A percentile compares a stretch with the other conserved stretches of the same genome.
These are phyloP conservation scores for Fusarium sp. DNA, from an alignment of 2,329 filamentous ascomycete species.

Conservation along the genomic window DNA sequence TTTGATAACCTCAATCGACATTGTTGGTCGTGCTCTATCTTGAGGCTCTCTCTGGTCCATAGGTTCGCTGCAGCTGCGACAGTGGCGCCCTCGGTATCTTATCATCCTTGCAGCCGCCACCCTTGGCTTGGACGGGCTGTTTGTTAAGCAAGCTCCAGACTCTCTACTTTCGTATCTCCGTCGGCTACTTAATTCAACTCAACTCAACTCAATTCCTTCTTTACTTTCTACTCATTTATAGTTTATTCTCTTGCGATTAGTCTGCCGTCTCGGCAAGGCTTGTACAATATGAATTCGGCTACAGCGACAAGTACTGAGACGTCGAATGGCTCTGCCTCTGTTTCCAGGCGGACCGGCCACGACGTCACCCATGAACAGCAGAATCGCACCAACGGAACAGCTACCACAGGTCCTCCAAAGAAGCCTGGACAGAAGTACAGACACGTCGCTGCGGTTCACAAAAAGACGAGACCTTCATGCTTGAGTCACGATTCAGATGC, in stretches of 20 bases:
- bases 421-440: constrained; percentile 74
- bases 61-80: constrained; percentile 24
- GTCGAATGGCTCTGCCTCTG: constrained; percentile 43
- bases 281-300: constrained; percentile 55
- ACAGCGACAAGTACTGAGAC: constrained; percentile 54
- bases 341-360: constrained; percentile 41
- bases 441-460: constrained; percentile 90
- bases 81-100: constrained; percentile 32
- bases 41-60: constrained; percentile 30
- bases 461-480: constrained; percentile 76
- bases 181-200: constrained; percentile 11
- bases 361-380: constrained; percentile 46
- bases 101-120: constrained; percentile 30
- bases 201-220: constrained; percentile 7
- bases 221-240: not conserved
- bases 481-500: constrained; percentile 83
- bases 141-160: not conserved
- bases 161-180: constrained; percentile 4
- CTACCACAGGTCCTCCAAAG: constrained; percentile 38
- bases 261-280: constrained; percentile 34
- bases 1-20: constrained; percentile 20
- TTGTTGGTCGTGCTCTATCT: constrained; percentile 32
- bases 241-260: constrained; percentile 7
- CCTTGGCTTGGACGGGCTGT: constrained; percentile 4
- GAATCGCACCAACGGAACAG: constrained; percentile 40